Percentiles rank a stretch among this genome's conserved stretches.
phyloP scores from a whole-genome alignment of 2,329 filamentous ascomycete species.

The Chrysoporthe austroafricana region DNA sequence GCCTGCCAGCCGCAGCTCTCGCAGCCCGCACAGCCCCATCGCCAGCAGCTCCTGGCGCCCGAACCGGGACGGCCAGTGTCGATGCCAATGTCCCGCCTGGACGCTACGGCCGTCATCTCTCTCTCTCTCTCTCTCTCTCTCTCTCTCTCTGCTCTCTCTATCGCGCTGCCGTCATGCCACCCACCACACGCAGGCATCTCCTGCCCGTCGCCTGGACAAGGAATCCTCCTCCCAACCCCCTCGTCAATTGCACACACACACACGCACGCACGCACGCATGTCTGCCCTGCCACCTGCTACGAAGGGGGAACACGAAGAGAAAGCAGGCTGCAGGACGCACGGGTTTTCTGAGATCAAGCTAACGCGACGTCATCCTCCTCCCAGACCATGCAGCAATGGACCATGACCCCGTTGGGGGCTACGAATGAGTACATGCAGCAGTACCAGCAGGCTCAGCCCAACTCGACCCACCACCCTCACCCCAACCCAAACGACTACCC shows the following conservation, averaged over 20 bases:
- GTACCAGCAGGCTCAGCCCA: conserved; percentile 52
- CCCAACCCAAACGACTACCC: conserved; percentile 52
- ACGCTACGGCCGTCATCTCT: neutral
- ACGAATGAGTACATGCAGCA: conserved; percentile 45
- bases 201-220: neutral
- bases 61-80: neutral
- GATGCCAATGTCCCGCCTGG: neutral
- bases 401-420: conserved; percentile 56
- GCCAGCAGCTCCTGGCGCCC: neutral
- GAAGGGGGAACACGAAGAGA: neutral
- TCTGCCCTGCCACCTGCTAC: too few relatives aligned
- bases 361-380: conserved; percentile 31
- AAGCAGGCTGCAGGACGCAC: neutral
- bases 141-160: too few relatives aligned
- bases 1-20: neutral
- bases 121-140: too few relatives aligned
- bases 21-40: conserved; percentile 4
- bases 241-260: neutral
- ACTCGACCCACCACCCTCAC: conserved; percentile 53
- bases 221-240: neutral
- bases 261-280: too few relatives aligned
- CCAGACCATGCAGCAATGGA: conserved; percentile 65
- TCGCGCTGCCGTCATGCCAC: neutral
- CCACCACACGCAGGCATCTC: neutral
- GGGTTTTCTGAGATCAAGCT: conserved; percentile 15